phyloP scores from a whole-genome alignment of 768 basidiomycete species.

The Serendipita sp. region DNA sequence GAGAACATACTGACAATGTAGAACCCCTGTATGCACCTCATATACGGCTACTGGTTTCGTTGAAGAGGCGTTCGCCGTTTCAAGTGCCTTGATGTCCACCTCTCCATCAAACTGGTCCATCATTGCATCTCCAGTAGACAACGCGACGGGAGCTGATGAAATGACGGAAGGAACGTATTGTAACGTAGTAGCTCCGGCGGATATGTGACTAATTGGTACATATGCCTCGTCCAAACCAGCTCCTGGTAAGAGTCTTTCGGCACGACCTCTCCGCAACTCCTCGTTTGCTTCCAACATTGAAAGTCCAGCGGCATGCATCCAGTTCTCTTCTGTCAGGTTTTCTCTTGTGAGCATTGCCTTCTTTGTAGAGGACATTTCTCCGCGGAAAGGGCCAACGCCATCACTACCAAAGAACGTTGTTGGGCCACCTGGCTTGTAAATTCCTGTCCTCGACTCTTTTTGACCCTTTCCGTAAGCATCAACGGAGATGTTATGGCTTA shows the following conservation, averaged over 20 bases:
- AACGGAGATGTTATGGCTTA: constrained; percentile 14
- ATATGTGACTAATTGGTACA: constrained; percentile 8
- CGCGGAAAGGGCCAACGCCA: constrained; percentile 79
- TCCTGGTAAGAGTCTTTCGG: constrained; percentile 6
- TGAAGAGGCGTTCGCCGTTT: constrained; percentile 18
- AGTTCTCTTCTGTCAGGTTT: constrained; percentile 75
- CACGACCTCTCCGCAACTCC: constrained; percentile 16
- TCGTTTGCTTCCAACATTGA: constrained; percentile 46
- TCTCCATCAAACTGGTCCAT: constrained; percentile 16
- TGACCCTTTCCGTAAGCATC: constrained; percentile 28
- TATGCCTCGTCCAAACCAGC: constrained; percentile 14
- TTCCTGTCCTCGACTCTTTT: constrained; percentile 15
- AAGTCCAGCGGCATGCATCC: constrained; percentile 72
- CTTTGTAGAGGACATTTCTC: constrained; percentile 68
- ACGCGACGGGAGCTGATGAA: neutral
- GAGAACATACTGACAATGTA: constrained; percentile 43
- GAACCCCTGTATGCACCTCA: constrained; percentile 63
- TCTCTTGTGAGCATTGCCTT: constrained; percentile 65
- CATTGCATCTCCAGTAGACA: constrained; percentile 18
- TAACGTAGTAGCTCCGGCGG: constrained; percentile 36
- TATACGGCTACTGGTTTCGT: constrained; percentile 47
- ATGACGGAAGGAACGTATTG: constrained; percentile 6
- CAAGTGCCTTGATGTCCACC: constrained; percentile 18
- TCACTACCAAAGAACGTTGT: constrained; percentile 79
- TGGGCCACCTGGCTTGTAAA: constrained; percentile 83